phyloP scores from a whole-genome alignment of 495 filamentous ascomycete genomes.

The Lepidopterella palustris region DNA sequence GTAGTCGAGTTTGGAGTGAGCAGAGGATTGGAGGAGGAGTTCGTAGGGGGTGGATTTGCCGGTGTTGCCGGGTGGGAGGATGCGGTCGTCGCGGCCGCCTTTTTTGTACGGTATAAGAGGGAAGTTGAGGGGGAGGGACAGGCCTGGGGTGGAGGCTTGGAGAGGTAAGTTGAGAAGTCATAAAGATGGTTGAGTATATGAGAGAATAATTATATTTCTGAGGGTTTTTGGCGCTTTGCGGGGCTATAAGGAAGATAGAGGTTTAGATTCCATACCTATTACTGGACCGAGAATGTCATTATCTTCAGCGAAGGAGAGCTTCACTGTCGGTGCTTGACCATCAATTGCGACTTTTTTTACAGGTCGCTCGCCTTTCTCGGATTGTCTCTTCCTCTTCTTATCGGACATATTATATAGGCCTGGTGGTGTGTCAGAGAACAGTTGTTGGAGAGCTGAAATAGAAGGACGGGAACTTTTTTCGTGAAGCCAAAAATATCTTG shows the following conservation, averaged over 20 bases:
- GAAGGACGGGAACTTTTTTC: background rate
- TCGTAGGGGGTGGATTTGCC: slow-evolving; percentile 48
- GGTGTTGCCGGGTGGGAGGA: slow-evolving; percentile 34
- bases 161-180: background rate
- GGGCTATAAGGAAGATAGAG: background rate
- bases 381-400: slow-evolving; percentile 68
- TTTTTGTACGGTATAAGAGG: slow-evolving; percentile 57
- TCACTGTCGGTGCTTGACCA: slow-evolving; percentile 41
- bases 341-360: slow-evolving; percentile 60
- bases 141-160: slow-evolving; percentile 62
- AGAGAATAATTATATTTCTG: background rate
- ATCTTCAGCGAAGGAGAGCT: slow-evolving; percentile 39
- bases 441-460: no score
- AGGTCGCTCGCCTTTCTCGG: slow-evolving; percentile 47
- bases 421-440: no score
- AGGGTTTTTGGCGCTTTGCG: background rate
- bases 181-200: no score
- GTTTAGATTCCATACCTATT: slow-evolving; percentile 16
- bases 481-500: background rate
- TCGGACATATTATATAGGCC: slow-evolving; percentile 36
- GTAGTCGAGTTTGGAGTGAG: slow-evolving; percentile 74
- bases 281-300: slow-evolving; percentile 17
- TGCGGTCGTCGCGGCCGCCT: slow-evolving; percentile 8
- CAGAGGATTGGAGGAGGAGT: slow-evolving; percentile 71
- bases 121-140: slow-evolving; percentile 50